Conservation (phyloP, 192 early-diverging fungal genomes). For the Coemansia sp. region DNA sequence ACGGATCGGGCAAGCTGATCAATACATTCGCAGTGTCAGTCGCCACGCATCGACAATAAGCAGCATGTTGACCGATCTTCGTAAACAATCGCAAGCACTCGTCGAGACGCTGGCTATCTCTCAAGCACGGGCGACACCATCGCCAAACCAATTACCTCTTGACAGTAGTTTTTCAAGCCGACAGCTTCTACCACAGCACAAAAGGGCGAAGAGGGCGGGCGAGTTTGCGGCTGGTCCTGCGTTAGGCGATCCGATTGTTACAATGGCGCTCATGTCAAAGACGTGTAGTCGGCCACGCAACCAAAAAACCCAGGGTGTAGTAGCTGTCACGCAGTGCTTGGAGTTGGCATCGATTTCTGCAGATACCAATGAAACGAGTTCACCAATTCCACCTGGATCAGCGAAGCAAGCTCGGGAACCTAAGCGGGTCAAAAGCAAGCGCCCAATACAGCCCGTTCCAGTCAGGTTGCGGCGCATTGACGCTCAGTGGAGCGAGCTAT, state of each 20-base stretch:
- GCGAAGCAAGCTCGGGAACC: neutral
- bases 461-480: slow-evolving; percentile 23
- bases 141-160: neutral
- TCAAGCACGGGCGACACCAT: slow-evolving; percentile 20
- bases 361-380: neutral
- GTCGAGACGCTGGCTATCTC: slow-evolving; percentile 20
- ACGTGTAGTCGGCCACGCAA: neutral
- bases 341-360: neutral
- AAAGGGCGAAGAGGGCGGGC: neutral
- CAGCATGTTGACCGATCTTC: slow-evolving; percentile 23
- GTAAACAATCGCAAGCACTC: slow-evolving; percentile 25
- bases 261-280: neutral
- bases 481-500: slow-evolving; percentile 24
- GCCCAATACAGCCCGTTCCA: slow-evolving; percentile 27
- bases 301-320: neutral
- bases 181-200: neutral
- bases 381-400: neutral
- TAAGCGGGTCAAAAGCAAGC: neutral
- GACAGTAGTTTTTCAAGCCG: neutral
- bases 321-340: neutral
- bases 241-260: neutral
- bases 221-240: neutral
- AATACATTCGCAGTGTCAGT: slow-evolving; percentile 19
- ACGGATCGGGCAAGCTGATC: slow-evolving; percentile 35
- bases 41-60: slow-evolving; percentile 22